These are phyloP conservation scores for Furcasterigmium sp. DNA, from an alignment of 2,329 filamentous ascomycete genomes.

Conservation along the genomic window DNA sequence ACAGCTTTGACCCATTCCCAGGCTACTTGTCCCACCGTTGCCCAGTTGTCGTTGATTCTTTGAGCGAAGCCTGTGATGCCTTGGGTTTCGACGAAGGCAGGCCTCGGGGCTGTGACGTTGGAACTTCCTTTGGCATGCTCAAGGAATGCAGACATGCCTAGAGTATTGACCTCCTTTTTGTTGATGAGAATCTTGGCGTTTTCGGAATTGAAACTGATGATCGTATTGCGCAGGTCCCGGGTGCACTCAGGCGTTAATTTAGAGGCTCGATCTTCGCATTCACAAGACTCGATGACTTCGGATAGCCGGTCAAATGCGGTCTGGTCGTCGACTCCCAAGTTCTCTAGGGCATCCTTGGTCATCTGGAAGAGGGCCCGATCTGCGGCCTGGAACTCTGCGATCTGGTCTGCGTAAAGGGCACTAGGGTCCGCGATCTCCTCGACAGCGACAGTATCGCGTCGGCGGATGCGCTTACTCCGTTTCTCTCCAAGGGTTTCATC, in stretches of 20 bases:
- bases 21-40: slow-evolving; percentile 50
- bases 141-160: slow-evolving; percentile 56
- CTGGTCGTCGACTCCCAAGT: slow-evolving; percentile 47
- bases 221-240: slow-evolving; percentile 41
- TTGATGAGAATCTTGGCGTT: slow-evolving; percentile 45
- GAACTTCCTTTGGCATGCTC: slow-evolving; percentile 56
- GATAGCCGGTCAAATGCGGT: slow-evolving; percentile 37
- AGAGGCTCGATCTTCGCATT: slow-evolving; percentile 42
- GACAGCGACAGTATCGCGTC: slow-evolving; percentile 47
- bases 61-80: slow-evolving; percentile 48
- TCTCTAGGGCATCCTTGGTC: slow-evolving; percentile 49
- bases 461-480: slow-evolving; percentile 60
- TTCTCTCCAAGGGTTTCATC: slow-evolving; percentile 56
- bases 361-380: slow-evolving; percentile 52
- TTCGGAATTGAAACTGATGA: slow-evolving; percentile 49
- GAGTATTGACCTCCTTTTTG: slow-evolving; percentile 45
- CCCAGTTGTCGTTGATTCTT: slow-evolving; percentile 42
- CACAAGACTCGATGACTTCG: slow-evolving; percentile 47
- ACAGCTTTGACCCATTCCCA: slow-evolving; percentile 53
- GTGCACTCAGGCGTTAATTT: slow-evolving; percentile 42
- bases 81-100: slow-evolving; percentile 45
- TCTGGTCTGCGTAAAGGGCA: slow-evolving; percentile 45
- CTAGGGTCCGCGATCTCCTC: slow-evolving; percentile 50
- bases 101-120: slow-evolving; percentile 40
- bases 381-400: slow-evolving; percentile 51